Base-by-base conservation (phyloP, 2,329 filamentous ascomycete genomes). In the Fusarium devonianum region DNA sequence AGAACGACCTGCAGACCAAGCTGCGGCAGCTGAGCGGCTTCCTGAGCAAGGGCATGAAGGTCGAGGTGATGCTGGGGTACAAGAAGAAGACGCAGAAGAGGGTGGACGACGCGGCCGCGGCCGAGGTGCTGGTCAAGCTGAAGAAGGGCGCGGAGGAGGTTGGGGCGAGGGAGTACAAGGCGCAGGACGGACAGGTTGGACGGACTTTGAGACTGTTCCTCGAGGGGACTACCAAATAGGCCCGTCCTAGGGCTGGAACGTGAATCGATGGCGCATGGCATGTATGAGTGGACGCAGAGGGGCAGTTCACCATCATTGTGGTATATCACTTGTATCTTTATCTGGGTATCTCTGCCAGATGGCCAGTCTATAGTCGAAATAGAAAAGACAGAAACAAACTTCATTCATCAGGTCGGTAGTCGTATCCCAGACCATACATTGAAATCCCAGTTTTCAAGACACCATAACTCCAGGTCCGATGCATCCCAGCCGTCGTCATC, bases 1-100 rank as follows among this genome's bases (percentile, higher is more conserved):
- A 72, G 10, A 82, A 93, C 67, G 92, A 97, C 74, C 70, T 96
- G 41, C 74, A 74, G n/a, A 86, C 89, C 69, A 83, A 87, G 67
- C 69, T 94, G 69, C 81, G 81, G 65, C 83, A 85, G 73, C 69
- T 93, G 64, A 73, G 73, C 53, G 78, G 75, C 43, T 96, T 96
- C 67, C 67, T 97, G 67, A 75, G 69, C 7, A 90, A 90, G 69
- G 92, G 92, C 1, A 80, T 82, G 68, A 85, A 80, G 67, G 90
- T 97, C 14, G 87, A 94, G 68, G 67, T 97, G 9, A 64, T 87
- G 42, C 64, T 97, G 37, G 83, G 84, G n/a, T 57, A 54, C 29
- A 69, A 68, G 49, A 82, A 82, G 69, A 92, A 87, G 78, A 82
- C 79, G 62, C 78, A 79, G 49, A 78, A 79, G 58, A 77, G 80